These are phyloP conservation scores for Irpex sp. DNA, from an alignment of 1,284 basidiomycete genomes.

Conservation along the genomic window DNA sequence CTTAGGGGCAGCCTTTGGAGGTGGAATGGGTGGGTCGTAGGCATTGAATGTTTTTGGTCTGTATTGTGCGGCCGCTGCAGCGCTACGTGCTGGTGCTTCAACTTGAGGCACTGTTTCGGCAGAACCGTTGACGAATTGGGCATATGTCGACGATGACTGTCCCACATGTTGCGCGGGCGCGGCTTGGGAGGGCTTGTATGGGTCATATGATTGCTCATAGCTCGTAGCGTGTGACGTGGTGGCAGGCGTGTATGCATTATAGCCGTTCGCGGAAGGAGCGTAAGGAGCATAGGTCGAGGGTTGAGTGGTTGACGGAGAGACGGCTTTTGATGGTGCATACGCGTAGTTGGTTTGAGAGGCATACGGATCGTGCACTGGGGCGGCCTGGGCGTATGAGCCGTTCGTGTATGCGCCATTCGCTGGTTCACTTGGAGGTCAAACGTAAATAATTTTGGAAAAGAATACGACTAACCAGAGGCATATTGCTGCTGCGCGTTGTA, in stretches of 20 bases:
- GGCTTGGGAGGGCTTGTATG: conserved; percentile 20
- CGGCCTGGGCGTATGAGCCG: background rate
- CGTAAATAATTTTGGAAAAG: background rate
- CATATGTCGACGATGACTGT: background rate
- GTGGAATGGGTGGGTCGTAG: conserved; percentile 76
- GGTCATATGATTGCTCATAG: conserved; percentile 15
- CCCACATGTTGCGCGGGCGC: background rate
- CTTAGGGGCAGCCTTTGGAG: conserved; percentile 40
- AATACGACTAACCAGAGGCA: conserved; percentile 14
- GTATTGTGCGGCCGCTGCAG: conserved; percentile 25
- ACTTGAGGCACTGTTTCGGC: background rate
- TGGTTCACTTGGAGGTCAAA: background rate
- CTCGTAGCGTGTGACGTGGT: conserved; percentile 9
- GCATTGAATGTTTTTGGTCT: conserved; percentile 69
- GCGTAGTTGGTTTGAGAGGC: conserved; percentile 16
- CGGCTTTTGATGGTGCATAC: conserved; percentile 12
- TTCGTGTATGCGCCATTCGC: conserved; percentile 10
- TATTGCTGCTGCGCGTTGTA: conserved; percentile 14
- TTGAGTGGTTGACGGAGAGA: background rate
- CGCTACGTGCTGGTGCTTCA: background rate
- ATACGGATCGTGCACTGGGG: conserved; percentile 1
- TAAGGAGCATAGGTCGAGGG: conserved; percentile 18
- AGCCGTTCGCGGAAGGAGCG: conserved; percentile 4
- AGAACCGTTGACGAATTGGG: background rate
- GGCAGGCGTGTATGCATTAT: background rate